phyloP scores from a whole-genome alignment of 768 basidiomycete species.

The Rhodocollybia butyracea region DNA sequence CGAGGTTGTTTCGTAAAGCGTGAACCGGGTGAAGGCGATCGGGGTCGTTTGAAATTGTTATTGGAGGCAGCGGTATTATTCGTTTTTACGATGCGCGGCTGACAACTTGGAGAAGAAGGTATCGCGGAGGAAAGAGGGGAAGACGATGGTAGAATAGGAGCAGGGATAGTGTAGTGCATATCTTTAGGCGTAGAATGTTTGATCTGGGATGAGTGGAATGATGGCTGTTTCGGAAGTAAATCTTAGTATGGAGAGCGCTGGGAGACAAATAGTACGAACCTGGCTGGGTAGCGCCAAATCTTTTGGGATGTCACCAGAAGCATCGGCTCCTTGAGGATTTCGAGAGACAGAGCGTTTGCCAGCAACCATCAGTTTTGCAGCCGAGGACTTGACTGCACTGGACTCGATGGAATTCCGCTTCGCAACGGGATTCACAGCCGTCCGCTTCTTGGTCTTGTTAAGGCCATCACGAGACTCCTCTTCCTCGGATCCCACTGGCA shows the following conservation, averaged over 20 bases:
- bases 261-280: background rate
- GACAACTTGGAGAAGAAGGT: background rate
- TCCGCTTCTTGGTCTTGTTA: background rate
- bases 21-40: background rate
- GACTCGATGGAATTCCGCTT: background rate
- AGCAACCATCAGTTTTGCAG: background rate
- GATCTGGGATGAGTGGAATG: constrained; percentile 2
- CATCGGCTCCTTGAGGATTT: background rate
- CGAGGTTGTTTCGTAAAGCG: background rate
- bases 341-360: background rate
- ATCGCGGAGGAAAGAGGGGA: background rate
- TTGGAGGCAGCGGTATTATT: background rate
- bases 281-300: background rate
- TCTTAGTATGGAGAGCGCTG: no score
- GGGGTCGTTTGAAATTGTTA: background rate
- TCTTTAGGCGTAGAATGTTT: constrained; percentile 3
- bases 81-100: background rate
- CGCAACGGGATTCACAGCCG: background rate
- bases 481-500: background rate
- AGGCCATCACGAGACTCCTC: background rate
- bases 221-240: background rate
- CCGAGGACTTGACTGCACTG: background rate
- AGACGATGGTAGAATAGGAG: background rate
- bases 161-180: background rate
- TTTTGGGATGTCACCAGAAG: background rate